Conservation (phyloP, 169 alveolate genomes). For the Plasmodium chabaudi region DNA sequence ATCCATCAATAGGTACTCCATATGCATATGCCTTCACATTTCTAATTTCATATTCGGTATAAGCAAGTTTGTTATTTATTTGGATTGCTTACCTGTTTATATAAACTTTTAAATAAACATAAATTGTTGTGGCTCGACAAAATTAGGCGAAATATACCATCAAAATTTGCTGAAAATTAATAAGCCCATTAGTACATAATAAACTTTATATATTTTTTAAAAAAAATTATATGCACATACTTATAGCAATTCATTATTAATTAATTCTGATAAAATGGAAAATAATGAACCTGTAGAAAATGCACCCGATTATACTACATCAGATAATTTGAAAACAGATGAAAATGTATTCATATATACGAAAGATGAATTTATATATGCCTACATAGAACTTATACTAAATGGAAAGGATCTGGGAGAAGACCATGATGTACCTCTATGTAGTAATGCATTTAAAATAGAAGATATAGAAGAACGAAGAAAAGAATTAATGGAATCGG, state of each 20-base stretch:
- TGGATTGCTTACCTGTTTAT: too few species aligned
- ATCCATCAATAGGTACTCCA: too few species aligned
- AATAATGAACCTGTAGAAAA: background rate
- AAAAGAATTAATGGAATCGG: slow-evolving; percentile 1
- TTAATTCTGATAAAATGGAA: background rate
- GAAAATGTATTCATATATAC: slow-evolving; percentile 31
- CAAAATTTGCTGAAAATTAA: too few species aligned
- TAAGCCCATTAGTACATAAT: too few species aligned
- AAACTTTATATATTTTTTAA: background rate
- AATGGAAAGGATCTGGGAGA: slow-evolving; percentile 24
- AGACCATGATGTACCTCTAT: slow-evolving; percentile 31
- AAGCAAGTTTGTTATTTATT: too few species aligned
- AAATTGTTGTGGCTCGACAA: background rate
- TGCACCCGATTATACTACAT: background rate
- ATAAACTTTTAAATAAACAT: background rate
- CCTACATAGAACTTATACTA: slow-evolving; percentile 31
- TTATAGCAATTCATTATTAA: background rate
- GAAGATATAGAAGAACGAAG: background rate
- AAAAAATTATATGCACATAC: background rate
- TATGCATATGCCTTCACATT: background rate
- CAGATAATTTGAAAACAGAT: background rate
- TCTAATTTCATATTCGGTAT: background rate
- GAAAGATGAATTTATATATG: slow-evolving; percentile 47
- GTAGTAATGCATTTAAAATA: slow-evolving; percentile 24
- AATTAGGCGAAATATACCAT: background rate